These are phyloP conservation scores for Blumeria graminis DNA, from an alignment of 2,329 filamentous ascomycete species.

Conservation along the genomic window DNA sequence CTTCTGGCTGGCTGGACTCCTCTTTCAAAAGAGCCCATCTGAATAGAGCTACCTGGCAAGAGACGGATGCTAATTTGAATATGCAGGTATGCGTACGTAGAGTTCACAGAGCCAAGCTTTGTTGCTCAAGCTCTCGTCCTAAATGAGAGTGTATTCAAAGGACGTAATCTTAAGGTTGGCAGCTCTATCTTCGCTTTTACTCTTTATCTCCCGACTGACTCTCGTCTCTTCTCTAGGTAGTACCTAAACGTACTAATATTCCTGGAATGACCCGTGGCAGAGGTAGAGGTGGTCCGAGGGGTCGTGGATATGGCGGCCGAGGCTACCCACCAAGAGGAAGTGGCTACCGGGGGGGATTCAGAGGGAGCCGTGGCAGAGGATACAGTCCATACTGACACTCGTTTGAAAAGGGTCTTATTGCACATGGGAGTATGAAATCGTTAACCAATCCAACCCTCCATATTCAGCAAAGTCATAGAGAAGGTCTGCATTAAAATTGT, in stretches of 20 bases:
- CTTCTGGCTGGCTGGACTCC: neutral
- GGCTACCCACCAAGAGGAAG: constrained; percentile 21
- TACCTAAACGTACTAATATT: constrained; percentile 87
- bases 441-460: too few relatives aligned
- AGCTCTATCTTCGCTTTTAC: neutral
- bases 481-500: too few relatives aligned
- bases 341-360: constrained; percentile 19
- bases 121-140: constrained; percentile 84
- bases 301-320: constrained; percentile 25
- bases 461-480: too few relatives aligned
- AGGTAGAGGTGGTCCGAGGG: constrained; percentile 28
- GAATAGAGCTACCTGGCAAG: constrained; percentile 29
- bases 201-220: constrained; percentile 3
- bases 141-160: constrained; percentile 90
- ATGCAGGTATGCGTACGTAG: constrained; percentile 85
- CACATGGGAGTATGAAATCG: too few relatives aligned
- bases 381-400: constrained; percentile 34
- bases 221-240: constrained; percentile 27
- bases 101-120: constrained; percentile 83
- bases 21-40: constrained; percentile 7
- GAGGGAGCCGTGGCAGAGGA: constrained; percentile 28
- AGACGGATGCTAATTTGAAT: constrained; percentile 22
- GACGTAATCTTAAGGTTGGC: constrained; percentile 76
- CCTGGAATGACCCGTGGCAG: constrained; percentile 78
- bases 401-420: too few relatives aligned